Evolutionary conservation across 805 yeast genomes (phyloP).

Genomic region (Candida yuanshanica): DNA sequence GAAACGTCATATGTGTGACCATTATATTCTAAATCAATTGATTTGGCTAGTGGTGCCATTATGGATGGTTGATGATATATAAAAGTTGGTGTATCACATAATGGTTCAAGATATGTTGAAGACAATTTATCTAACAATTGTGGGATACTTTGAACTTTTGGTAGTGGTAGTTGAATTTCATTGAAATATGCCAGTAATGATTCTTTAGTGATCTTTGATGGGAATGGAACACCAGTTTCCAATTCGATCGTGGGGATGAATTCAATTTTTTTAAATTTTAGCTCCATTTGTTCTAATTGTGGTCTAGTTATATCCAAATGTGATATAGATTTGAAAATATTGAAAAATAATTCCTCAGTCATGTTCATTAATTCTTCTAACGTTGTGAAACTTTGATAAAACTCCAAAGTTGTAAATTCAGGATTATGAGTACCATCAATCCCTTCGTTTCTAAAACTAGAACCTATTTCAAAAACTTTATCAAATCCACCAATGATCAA

Average conservation of each 20-base stretch:
- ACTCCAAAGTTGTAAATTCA: conserved; percentile 87
- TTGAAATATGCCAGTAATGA: conserved; percentile 37
- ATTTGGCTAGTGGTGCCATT: conserved; percentile 86
- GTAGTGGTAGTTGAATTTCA: conserved; percentile 20
- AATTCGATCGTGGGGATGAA: conserved; percentile 60
- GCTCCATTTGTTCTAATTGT: conserved; percentile 3
- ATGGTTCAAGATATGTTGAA: conserved; percentile 57
- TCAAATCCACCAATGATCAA: conserved; percentile 82
- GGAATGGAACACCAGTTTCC: conserved; percentile 44
- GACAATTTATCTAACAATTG: conserved; percentile 63
- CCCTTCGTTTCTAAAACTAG: conserved; percentile 86
- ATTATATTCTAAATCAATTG: conserved; percentile 31
- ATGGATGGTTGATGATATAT: conserved; percentile 78
- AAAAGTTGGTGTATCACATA: conserved; percentile 60
- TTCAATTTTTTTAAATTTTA: conserved; percentile 43
- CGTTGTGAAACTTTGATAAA: conserved; percentile 67
- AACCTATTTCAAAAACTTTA: conserved; percentile 80
- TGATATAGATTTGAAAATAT: conserved; percentile 31
- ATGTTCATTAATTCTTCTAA: conserved; percentile 60
- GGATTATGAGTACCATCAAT: conserved; percentile 91
- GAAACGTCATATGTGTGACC: conserved; percentile 37
- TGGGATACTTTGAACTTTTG: conserved; percentile 42
- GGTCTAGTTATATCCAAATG: conserved; percentile 6
- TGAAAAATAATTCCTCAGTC: conserved; percentile 52
- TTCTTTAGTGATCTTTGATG: conserved; percentile 36